These are phyloP conservation scores for Adansonia grandidieri DNA, from an alignment of 441 rosid species.

Conservation along the genomic window DNA sequence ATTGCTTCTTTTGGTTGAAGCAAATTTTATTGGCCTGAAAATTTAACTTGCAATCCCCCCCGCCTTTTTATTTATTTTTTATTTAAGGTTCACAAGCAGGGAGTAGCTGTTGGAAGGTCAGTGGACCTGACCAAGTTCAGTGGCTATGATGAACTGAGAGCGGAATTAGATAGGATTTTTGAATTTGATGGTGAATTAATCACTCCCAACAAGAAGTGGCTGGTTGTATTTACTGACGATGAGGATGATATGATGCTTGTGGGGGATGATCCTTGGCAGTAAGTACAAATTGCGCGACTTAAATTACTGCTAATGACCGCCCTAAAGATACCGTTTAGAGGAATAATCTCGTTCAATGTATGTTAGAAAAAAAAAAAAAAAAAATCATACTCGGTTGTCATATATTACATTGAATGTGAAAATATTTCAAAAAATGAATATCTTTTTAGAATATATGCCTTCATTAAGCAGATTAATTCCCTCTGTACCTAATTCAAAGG, in stretches of 20 bases:
- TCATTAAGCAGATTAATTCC: no score
- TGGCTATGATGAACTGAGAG: conserved; percentile 68
- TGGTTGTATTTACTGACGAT: conserved; percentile 80
- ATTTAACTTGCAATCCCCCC: neutral
- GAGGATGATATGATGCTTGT: conserved; percentile 97
- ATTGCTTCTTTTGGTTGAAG: neutral
- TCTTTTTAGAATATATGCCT: no score
- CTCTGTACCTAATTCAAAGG: no score
- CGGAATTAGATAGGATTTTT: conserved; percentile 74
- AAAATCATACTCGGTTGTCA: no score
- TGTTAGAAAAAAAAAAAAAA: no score
- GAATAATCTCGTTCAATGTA: no score
- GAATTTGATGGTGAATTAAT: conserved; percentile 81
- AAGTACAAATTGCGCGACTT: conserved; percentile 13
- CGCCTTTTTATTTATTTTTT: neutral
- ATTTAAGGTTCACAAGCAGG: conserved; percentile 84
- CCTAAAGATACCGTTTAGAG: no score
- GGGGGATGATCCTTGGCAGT: conserved; percentile 99
- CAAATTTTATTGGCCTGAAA: neutral
- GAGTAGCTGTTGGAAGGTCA: conserved; percentile 87
- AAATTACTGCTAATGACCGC: no score
- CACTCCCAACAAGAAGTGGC: conserved; percentile 68
- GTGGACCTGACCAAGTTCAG: conserved; percentile 83
- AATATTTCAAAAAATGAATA: no score
- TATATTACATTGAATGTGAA: no score